Evolutionary conservation across 176 grass and related monocot species (phyloP), one percentile per base, ranked within the genome.

Genomic region (Cenchrus americanus): DNA sequence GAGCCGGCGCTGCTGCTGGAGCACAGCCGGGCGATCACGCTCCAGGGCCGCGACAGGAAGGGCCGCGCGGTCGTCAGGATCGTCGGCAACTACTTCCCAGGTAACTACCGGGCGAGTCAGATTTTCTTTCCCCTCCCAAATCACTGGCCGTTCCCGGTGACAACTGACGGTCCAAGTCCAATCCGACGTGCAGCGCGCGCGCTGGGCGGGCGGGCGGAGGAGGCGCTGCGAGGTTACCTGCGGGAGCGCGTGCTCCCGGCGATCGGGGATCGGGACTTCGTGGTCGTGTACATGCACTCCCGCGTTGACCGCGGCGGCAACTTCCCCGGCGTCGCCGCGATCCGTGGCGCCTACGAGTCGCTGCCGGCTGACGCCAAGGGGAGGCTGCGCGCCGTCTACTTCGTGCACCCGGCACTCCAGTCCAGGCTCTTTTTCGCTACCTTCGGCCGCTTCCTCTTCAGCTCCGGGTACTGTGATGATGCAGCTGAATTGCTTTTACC

Each of bases 361-460:
- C 43, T 98, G 75, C 89, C 91, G 15, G 69, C 83, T 21, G 42
- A 0, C 3, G 82, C 85, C 57, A 77, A 49, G 78, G 89, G 82
- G 23, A 66, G 80, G 42, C 88, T 95, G 52, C 86, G 81, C 64
- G 92, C 79, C 71, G 79, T 98, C 26, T 98, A 95, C 87, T 98
- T 98, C 91, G 47, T 98, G 15, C 96, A 98, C 89, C 96, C 96
- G 5, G 85, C 91, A 7, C 49, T 98, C 77, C 96, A 95, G 80
- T 74, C 96, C 66, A 87, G 96, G n/a, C 84, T 95, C 85, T 98
- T 98, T 88, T 95, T 93, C 79, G 90, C 90, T 72, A 98, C 89
- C 69, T 73, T 95, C 66, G 93, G 93, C 0, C 82, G 91, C 2
- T 95, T 98, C 87, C 87, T 95, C 83, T 98, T 98, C 75, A 92